Evolutionary conservation across 805 yeast species (phyloP), one percentile per base, ranked within the genome.

Genomic region (Starmerella vaccinii): DNA sequence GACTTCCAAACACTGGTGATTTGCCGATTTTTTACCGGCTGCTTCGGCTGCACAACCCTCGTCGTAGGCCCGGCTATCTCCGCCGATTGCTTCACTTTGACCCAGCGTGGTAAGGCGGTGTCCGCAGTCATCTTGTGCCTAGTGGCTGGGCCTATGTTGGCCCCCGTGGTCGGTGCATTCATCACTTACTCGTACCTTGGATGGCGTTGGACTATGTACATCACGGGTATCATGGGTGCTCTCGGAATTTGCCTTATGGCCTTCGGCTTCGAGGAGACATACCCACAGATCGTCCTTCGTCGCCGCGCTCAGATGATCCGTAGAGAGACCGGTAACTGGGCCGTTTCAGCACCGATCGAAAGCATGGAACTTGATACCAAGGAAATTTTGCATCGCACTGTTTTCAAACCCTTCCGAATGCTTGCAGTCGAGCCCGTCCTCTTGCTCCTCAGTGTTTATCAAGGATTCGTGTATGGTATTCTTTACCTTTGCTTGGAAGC

Each of bases 271-370:
- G 26, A 67, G 63, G 65, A 72, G 67, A 66, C 68, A 7, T 74
- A 70, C 53, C 65, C 63, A 8, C 67, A 67, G 18, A 56, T 60
- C 0, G 80, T 87, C 46, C 71, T 86, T 55, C 78, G 80, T 59
- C 71, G 63, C 37, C 76, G 81, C 62, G 96, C 96, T 18, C 67
- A 65, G 49, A 74, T 65, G 61, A 63, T 87, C 60, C 77, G 96
- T 69, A 74, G 76, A 60, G 82, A 81, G 63, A 84, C 95, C 5
- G 89, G 92, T 42, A 84, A 88, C 64, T 72, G 73, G 53, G 83
- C 83, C 61, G 84, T 85, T 56, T 86, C 87, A 86, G 85, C 97
- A 21, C 94, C 85, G 68, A 94, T 85, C 65, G 97, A 89, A 60
- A 77, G 73, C 53, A 75, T 75, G 50, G 73, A 76, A 53, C 65